Evolutionary conservation across 2,329 filamentous ascomycete species (phyloP), one percentile per base, ranked within the genome.

Genomic region (Aspergillus chevalieri): DNA sequence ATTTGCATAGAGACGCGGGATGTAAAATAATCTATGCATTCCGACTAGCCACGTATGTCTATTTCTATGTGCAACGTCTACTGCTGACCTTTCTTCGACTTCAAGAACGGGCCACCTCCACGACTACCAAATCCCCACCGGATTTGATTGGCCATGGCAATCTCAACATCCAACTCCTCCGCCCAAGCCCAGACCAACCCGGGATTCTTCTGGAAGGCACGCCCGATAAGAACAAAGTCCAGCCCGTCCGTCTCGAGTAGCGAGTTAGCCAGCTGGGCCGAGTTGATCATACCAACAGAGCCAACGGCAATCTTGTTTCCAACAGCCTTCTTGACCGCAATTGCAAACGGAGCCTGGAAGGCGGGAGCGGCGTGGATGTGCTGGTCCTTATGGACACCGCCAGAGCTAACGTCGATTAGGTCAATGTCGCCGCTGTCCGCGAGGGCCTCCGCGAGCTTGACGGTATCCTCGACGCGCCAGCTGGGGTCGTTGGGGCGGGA

Each of bases 181-280:
- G 88, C 90, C 54, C 81, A 84, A 30, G 80, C 78, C 69, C 89
- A 82, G 7, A 89, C 85, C 64, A 90, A 83, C 50, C 87, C 84
- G 0, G 90, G 87, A 63, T 95, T 89, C 65, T 89, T 82, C 71
- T 94, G 77, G 69, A 93, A 93, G 62, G 86, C 85, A 49, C 89
- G 77, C 0, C 81, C 91, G 1, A 86, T 77, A 15, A 92, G 76
- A 0, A 85, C 82, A n/a, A 91, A 67, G 63, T 96, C 90, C 51
- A 83, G 59, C 53, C 70, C 67, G 7, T 72, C 66, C 53, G 72
- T 67, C 51, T 80, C 73, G 2, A 81, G 63, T 61, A 85, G 51
- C 72, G 80, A 56, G 76, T 83, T 78, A 5, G 88, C 89, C 65
- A 85, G 78, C 59, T 83, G 79, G 2, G 84, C 86, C 26, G 79